These are phyloP conservation scores for Didymella sp. DNA, from an alignment of 2,329 filamentous ascomycete species.

Conservation along the genomic window DNA sequence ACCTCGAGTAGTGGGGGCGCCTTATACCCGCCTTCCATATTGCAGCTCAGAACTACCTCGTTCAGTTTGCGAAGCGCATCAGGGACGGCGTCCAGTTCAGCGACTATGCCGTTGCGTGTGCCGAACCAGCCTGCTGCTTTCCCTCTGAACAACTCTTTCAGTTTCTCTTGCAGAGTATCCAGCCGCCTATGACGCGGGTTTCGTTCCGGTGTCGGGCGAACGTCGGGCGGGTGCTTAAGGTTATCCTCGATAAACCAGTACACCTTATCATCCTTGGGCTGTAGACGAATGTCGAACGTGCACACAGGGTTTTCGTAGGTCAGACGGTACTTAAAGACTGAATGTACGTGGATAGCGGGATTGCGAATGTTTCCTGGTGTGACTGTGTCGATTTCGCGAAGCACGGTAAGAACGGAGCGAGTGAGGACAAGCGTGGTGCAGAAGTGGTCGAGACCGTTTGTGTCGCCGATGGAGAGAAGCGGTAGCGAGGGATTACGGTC, in stretches of 20 bases:
- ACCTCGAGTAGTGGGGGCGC: conserved; percentile 27
- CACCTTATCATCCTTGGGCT: conserved; percentile 41
- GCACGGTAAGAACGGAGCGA: conserved; percentile 67
- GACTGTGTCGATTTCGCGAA: conserved; percentile 66
- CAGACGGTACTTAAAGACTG: conserved; percentile 48
- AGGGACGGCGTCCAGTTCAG: conserved; percentile 45
- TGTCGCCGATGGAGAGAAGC: conserved; percentile 60
- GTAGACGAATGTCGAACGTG: conserved; percentile 49
- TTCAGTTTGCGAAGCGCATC: conserved; percentile 50
- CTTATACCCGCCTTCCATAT: conserved; percentile 37
- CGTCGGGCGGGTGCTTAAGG: conserved; percentile 28
- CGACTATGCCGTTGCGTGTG: conserved; percentile 48
- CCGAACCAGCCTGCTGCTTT: conserved; percentile 49
- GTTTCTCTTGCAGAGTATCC: conserved; percentile 39
- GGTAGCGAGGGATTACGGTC: conserved; percentile 63
- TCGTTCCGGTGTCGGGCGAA: conserved; percentile 36
- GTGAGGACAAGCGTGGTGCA: conserved; percentile 66
- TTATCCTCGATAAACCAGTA: conserved; percentile 51
- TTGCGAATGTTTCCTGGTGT: conserved; percentile 45
- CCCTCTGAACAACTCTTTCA: conserved; percentile 44
- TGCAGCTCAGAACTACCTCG: conserved; percentile 46
- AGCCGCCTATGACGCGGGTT: conserved; percentile 36
- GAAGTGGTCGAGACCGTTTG: conserved; percentile 60
- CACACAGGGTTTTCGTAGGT: conserved; percentile 51
- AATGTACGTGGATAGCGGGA: conserved; percentile 46